Evolutionary conservation across 2,329 filamentous ascomycete species (phyloP).

Genomic region (Elsinoe necatrix): DNA sequence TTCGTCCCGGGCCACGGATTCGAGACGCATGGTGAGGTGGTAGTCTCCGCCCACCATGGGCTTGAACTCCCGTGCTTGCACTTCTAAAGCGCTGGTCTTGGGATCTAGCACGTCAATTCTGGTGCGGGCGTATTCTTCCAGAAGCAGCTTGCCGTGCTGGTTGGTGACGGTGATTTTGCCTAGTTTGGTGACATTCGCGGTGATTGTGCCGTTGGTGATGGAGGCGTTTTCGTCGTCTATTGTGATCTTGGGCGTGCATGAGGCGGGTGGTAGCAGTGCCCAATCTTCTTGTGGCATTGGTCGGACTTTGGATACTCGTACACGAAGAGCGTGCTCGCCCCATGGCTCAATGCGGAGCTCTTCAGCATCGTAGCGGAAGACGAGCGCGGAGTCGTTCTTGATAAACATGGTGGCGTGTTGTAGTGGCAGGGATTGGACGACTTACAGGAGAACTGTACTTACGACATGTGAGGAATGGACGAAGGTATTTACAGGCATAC

Average conservation of each 20-base stretch:
- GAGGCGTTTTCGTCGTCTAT: slow-evolving; percentile 29
- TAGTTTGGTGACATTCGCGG: slow-evolving; percentile 37
- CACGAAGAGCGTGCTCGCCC: slow-evolving; percentile 41
- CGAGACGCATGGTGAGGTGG: slow-evolving; percentile 51
- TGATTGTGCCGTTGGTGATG: slow-evolving; percentile 43
- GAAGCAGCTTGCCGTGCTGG: slow-evolving; percentile 34
- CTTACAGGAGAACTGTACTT: background rate
- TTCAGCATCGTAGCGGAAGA: slow-evolving; percentile 50
- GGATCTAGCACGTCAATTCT: slow-evolving; percentile 46
- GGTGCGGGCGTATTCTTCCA: slow-evolving; percentile 48
- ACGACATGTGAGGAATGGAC: background rate
- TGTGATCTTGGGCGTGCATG: slow-evolving; percentile 12
- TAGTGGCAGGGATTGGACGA: background rate
- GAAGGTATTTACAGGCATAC: background rate
- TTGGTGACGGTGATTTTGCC: slow-evolving; percentile 46
- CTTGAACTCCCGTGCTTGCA: slow-evolving; percentile 52
- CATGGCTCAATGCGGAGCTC: slow-evolving; percentile 43
- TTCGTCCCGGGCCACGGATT: slow-evolving; percentile 47
- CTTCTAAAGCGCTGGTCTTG: slow-evolving; percentile 49
- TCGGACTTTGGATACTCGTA: slow-evolving; percentile 38
- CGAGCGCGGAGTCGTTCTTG: slow-evolving; percentile 47
- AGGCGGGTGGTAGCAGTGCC: slow-evolving; percentile 29
- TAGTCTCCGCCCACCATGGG: slow-evolving; percentile 47
- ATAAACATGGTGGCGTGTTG: slow-evolving; percentile 27
- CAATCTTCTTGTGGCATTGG: slow-evolving; percentile 34